Evolutionary conservation across 2,329 filamentous ascomycete genomes (phyloP), one percentile per base, ranked within the genome.

Genomic region (Macrophomina phaseolina): DNA sequence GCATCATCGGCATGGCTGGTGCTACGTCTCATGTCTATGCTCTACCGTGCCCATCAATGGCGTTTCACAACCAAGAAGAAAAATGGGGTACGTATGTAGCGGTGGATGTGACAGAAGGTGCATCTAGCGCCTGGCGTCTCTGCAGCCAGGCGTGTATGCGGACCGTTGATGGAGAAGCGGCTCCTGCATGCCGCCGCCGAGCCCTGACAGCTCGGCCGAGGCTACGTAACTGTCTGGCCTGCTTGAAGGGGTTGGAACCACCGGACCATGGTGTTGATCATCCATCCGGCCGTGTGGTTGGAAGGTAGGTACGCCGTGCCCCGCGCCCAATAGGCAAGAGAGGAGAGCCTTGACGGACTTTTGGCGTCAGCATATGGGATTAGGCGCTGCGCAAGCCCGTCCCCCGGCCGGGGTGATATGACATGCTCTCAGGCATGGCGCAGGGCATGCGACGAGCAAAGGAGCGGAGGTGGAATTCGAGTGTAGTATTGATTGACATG

Each of bases 151-250:
- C 28, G 56, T 42, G 23, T 23, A 23, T 23, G 23, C 23, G 23
- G 23, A 23, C 3, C 23, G 45, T 65, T 55, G 63, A 65, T 65
- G 63, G 55, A 65, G 63, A 38, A 65, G 53, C 63, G 53, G 52
- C 63, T 65, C 45, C 51, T 65, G 63, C 63, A 56, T 65, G 63
- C 63, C 7, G 46, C 42, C 63, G 52, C 51, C 63, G 42, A 65
- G 51, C 52, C 63, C 52, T 65, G 58, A 28, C 18, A 56, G 63
- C 52, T 65, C 63, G 63, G 63, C 63, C 63, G 63, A 65, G 63
- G 51, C 63, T 56, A 56, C 45, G 63, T 65, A 65, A 60, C 63
- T 55, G 63, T 38, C 34, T 49, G 32, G 52, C 40, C 28, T 58
- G 58, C 45, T 49, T 49, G 58, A 62, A 62, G 34, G 30, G 58